Conservation (phyloP, 139 green algal genomes). For the Edaphochlamys debaryana region DNA sequence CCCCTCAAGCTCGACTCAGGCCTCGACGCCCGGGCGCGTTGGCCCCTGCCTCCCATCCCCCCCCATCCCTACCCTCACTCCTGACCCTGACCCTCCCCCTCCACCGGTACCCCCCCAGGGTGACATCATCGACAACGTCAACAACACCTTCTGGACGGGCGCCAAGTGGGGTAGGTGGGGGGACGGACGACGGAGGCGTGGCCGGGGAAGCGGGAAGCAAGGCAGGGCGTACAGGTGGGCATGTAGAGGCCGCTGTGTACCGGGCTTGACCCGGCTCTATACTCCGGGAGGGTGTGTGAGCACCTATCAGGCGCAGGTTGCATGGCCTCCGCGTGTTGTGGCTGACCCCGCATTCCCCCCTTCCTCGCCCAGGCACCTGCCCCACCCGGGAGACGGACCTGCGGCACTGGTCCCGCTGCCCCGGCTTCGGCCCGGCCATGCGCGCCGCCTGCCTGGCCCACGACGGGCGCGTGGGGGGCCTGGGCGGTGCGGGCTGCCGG, state of each 20-base stretch:
- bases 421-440: constrained; percentile 5
- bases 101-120: not conserved
- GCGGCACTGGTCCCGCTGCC: constrained; percentile 34
- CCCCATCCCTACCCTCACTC: too few relatives aligned
- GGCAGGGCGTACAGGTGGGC: too few relatives aligned
- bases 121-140: constrained; percentile 33
- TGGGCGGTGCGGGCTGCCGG: not conserved
- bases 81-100: too few relatives aligned
- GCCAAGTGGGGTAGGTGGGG: not conserved
- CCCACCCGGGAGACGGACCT: constrained; percentile 13
- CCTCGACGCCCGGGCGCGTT: too few relatives aligned
- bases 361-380: not conserved
- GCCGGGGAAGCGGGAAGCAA: too few relatives aligned
- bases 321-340: too few relatives aligned
- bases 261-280: too few relatives aligned
- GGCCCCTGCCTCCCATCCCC: too few relatives aligned
- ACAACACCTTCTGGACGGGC: constrained; percentile 33
- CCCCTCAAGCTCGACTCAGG: not conserved
- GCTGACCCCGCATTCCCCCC: too few relatives aligned
- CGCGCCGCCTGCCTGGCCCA: not conserved
- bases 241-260: too few relatives aligned
- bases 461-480: not conserved
- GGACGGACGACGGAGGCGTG: not conserved
- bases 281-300: too few relatives aligned
- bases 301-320: too few relatives aligned